Conservation (phyloP, 208 protist genomes). For the Acanthamoeba culbertsoni region DNA sequence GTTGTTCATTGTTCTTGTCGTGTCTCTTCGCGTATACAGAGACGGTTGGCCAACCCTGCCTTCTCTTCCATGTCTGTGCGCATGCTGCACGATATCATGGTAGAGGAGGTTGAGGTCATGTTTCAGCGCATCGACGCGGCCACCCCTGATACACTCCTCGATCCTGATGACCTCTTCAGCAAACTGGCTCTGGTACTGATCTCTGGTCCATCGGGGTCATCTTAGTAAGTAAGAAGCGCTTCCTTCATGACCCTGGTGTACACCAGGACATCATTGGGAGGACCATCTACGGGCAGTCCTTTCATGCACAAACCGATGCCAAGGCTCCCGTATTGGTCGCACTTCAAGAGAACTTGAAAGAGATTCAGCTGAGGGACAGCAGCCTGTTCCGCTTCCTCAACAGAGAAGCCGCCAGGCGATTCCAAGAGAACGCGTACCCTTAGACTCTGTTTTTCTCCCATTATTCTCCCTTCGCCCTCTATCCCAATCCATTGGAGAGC, state of each 20-base stretch:
- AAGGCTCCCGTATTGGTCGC: conserved; percentile 2
- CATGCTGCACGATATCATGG: conserved; percentile 20
- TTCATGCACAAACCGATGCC: background rate
- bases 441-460: background rate
- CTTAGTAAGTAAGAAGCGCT: too few species aligned
- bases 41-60: background rate
- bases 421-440: background rate
- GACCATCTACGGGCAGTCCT: background rate
- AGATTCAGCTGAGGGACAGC: background rate
- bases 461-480: too few species aligned
- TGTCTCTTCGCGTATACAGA: background rate
- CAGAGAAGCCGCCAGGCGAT: background rate
- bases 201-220: too few species aligned
- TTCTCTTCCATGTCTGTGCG: background rate
- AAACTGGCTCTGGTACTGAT: conserved; percentile 4
- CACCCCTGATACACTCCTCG: background rate
- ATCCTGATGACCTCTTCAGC: conserved; percentile 23
- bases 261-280: background rate
- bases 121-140: background rate
- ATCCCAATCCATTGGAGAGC: too few species aligned
- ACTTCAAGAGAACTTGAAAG: background rate
- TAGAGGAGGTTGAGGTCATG: background rate
- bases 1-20: too few species aligned
- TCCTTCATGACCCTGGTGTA: background rate
- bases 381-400: background rate